phyloP scores from a whole-genome alignment of 2,329 filamentous ascomycete species.

The Myriangium duriaei region DNA sequence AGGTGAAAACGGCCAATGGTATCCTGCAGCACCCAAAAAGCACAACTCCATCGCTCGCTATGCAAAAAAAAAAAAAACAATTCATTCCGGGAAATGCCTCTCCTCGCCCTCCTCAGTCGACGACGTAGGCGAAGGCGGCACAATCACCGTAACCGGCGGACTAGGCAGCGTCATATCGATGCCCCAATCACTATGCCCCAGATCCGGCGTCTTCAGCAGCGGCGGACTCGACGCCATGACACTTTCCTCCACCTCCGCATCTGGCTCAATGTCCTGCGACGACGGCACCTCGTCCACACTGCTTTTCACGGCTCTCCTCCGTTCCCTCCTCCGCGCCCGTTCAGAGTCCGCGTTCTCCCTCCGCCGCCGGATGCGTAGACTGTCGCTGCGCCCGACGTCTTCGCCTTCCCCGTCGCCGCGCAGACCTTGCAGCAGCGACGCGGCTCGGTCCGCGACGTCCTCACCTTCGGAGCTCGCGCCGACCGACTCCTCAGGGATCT shows the following conservation, averaged over 20 bases:
- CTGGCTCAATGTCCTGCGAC: conserved; percentile 17
- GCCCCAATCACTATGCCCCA: conserved; percentile 13
- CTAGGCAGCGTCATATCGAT: conserved; percentile 10
- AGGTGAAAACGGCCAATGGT: background rate
- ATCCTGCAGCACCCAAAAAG: background rate
- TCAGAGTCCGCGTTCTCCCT: conserved; percentile 72
- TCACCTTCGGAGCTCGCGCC: conserved; percentile 37
- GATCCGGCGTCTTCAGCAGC: conserved; percentile 10
- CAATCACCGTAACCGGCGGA: conserved; percentile 17
- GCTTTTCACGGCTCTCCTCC: conserved; percentile 34
- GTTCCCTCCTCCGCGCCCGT: conserved; percentile 51
- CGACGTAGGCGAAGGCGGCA: conserved; percentile 20
- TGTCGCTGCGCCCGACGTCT: conserved; percentile 18
- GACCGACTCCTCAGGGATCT: conserved; percentile 22
- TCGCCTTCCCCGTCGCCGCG: conserved; percentile 49
- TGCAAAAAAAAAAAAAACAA: background rate
- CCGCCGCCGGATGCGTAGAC: conserved; percentile 46
- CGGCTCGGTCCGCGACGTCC: conserved; percentile 76
- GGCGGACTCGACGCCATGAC: conserved; percentile 14
- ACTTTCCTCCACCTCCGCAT: conserved; percentile 16
- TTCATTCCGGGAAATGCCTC: background rate
- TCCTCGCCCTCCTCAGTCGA: background rate
- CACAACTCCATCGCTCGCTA: conserved; percentile 8
- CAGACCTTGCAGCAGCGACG: conserved; percentile 71
- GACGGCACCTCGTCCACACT: conserved; percentile 21